phyloP scores from a whole-genome alignment of 2,329 filamentous ascomycete species.

The Ophioceras dolichostomum region DNA sequence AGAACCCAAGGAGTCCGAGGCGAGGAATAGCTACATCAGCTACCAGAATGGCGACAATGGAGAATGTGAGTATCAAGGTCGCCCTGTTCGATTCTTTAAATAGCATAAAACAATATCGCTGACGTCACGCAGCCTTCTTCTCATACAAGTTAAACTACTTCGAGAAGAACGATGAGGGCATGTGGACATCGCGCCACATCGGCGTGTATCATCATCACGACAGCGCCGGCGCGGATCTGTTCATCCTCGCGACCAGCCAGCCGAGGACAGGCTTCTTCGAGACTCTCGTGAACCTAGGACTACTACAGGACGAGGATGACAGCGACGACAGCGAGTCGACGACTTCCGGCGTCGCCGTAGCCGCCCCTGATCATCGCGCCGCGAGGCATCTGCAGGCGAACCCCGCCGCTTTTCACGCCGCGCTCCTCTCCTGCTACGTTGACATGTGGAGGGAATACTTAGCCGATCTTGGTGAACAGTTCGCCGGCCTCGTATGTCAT shows the following conservation, averaged over 20 bases:
- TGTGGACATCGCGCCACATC: constrained; percentile 7
- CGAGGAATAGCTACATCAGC: constrained; percentile 5
- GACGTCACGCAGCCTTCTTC: constrained; percentile 1
- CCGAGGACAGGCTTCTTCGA: constrained; percentile 2
- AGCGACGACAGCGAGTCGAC: too few relatives aligned
- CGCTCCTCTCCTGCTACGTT: constrained; percentile 4
- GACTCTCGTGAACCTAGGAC: not conserved
- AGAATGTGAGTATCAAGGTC: not conserved
- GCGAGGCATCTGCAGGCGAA: not conserved
- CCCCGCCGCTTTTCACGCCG: constrained; percentile 3
- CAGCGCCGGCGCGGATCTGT: constrained; percentile 3
- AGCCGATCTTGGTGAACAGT: constrained; percentile 4
- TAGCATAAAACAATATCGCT: not conserved
- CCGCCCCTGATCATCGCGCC: not conserved
- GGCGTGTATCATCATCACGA: constrained; percentile 7
- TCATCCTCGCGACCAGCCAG: constrained; percentile 5
- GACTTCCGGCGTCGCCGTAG: not conserved
- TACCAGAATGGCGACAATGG: not conserved
- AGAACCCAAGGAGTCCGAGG: constrained; percentile 6
- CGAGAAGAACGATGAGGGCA: constrained; percentile 4
- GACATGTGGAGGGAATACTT: constrained; percentile 7
- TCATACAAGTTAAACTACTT: constrained; percentile 8
- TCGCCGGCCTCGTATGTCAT: constrained; percentile 3
- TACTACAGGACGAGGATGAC: too few relatives aligned
- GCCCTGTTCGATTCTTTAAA: not conserved